phyloP scores from a whole-genome alignment of 768 basidiomycete species.

The Russula compacta region DNA sequence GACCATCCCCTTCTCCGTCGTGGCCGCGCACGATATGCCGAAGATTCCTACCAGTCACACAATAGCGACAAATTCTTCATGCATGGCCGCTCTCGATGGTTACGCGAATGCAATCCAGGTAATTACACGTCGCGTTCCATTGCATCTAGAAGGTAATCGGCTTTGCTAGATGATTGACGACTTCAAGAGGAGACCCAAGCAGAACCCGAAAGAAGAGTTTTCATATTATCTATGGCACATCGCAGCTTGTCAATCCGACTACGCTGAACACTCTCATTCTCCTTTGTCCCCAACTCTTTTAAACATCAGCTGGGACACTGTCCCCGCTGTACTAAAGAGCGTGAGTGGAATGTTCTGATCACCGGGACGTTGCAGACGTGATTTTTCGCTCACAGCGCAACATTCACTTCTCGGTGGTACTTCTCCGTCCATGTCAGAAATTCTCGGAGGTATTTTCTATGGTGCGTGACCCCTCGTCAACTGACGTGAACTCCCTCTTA shows the following conservation, averaged over 20 bases:
- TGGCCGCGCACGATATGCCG: background rate
- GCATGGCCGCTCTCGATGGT: background rate
- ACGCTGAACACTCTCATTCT: background rate
- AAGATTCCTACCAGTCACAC: background rate
- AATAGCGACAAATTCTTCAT: background rate
- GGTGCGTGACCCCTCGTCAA: background rate
- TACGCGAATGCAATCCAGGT: background rate
- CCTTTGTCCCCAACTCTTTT: background rate
- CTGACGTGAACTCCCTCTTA: background rate
- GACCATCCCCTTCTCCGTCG: too few species aligned
- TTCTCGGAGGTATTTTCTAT: background rate
- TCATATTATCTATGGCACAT: background rate
- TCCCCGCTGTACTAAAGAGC: background rate
- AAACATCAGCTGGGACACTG: background rate
- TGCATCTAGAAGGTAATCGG: background rate
- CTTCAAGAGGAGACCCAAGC: background rate
- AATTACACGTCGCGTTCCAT: background rate
- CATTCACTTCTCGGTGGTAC: background rate
- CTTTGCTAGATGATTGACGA: background rate
- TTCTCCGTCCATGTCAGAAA: background rate
- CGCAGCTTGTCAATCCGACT: background rate
- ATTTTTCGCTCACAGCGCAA: background rate
- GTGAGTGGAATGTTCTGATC: background rate
- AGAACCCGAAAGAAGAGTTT: background rate
- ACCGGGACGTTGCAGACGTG: too few species aligned